Conservation (phyloP, 805 yeast genomes). For the Huiozyma sinensis region DNA sequence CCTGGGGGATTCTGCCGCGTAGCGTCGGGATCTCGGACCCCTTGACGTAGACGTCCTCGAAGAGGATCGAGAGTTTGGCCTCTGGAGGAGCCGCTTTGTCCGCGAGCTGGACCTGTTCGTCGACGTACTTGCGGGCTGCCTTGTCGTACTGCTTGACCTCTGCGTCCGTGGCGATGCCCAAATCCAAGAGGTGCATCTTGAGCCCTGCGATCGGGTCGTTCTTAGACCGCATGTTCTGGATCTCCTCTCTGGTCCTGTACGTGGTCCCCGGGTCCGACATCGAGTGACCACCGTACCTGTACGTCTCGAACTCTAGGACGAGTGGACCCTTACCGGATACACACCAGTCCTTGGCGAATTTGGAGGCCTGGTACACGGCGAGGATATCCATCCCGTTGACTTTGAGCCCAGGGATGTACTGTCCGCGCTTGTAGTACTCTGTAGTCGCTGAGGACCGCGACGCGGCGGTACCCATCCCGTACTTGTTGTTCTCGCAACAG, state of each 20-base stretch:
- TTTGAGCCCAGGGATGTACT: constrained; percentile 96
- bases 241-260: constrained; percentile 99
- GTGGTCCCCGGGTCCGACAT: constrained; percentile 99
- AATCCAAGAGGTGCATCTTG: constrained; percentile 74
- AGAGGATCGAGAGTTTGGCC: constrained; percentile 86
- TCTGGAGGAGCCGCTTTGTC: constrained; percentile 93
- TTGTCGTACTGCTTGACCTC: constrained; percentile 92
- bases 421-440: constrained; percentile 98
- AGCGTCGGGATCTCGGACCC: constrained; percentile 87
- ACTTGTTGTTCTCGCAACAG: constrained; percentile 97
- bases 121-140: constrained; percentile 91
- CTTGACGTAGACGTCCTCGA: constrained; percentile 92
- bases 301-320: constrained; percentile 93
- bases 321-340: constrained; percentile 90
- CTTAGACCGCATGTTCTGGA: constrained; percentile 97
- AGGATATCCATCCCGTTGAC: constrained; percentile 97
- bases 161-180: constrained; percentile 81
- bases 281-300: constrained; percentile 99
- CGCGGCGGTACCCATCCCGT: constrained; percentile 99
- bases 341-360: constrained; percentile 95
- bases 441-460: constrained; percentile 93
- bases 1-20: constrained; percentile 95
- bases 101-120: constrained; percentile 87
- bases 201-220: constrained; percentile 96
- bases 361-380: constrained; percentile 91